Evolutionary conservation across 345 rosid genomes (phyloP).

Genomic region (Excoecaria cochinchinensis): DNA sequence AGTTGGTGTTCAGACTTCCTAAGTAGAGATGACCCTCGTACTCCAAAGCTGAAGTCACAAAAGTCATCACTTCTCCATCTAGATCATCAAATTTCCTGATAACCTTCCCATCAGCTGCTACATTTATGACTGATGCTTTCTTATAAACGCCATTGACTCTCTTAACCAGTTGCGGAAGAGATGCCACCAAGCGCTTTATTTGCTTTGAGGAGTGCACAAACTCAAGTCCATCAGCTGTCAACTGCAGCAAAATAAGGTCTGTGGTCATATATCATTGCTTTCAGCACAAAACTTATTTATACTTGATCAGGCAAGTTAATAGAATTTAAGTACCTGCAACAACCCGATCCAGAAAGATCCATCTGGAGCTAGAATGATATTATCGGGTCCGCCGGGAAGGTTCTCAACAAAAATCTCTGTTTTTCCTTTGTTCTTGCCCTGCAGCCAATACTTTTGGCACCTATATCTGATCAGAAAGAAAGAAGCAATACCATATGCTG

Average conservation of each 20-base stretch:
- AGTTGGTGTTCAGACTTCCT: slow-evolving; percentile 44
- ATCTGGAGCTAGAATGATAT: slow-evolving; percentile 54
- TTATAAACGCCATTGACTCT: neutral
- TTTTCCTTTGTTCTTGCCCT: slow-evolving; percentile 34
- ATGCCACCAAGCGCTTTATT: slow-evolving; percentile 35
- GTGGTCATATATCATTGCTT: too few relatives aligned
- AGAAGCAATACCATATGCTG: too few relatives aligned
- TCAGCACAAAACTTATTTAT: too few relatives aligned
- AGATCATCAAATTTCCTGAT: slow-evolving; percentile 44
- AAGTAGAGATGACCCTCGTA: slow-evolving; percentile 49
- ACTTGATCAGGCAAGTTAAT: too few relatives aligned
- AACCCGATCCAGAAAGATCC: slow-evolving; percentile 55
- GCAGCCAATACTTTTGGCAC: slow-evolving; percentile 50
- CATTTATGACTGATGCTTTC: slow-evolving; percentile 41
- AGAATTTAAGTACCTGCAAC: too few relatives aligned
- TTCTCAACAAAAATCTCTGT: slow-evolving; percentile 43
- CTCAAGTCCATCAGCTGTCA: slow-evolving; percentile 24
- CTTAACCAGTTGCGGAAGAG: slow-evolving; percentile 23
- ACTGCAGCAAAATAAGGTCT: slow-evolving; percentile 22
- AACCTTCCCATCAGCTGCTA: slow-evolving; percentile 43
- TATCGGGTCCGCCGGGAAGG: slow-evolving; percentile 55
- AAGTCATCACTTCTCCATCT: slow-evolving; percentile 32
- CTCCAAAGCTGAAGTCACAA: slow-evolving; percentile 53
- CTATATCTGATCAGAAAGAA: slow-evolving; percentile 32
- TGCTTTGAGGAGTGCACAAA: slow-evolving; percentile 43